These are phyloP conservation scores for Epichloe sylvatica DNA, from an alignment of 2,329 filamentous ascomycete species.

Conservation along the genomic window DNA sequence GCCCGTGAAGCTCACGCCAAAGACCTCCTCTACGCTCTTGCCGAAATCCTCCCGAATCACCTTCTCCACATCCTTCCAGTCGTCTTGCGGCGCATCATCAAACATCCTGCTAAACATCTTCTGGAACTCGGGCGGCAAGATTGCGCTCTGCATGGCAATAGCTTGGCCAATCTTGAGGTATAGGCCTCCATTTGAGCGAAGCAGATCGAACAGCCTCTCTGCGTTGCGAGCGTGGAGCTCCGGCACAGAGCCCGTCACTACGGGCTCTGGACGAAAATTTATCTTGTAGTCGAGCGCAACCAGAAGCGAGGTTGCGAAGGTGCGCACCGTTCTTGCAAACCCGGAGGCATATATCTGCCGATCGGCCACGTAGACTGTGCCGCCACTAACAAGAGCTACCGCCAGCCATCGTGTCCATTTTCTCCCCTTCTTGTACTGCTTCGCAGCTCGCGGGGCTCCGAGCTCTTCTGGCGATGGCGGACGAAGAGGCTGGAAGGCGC, in stretches of 20 bases:
- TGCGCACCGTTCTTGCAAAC: slow-evolving; percentile 63
- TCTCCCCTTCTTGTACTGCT: slow-evolving; percentile 53
- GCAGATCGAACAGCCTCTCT: slow-evolving; percentile 64
- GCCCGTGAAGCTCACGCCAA: slow-evolving; percentile 70
- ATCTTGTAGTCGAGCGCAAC: slow-evolving; percentile 91
- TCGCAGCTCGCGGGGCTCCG: slow-evolving; percentile 58
- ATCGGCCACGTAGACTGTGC: slow-evolving; percentile 55
- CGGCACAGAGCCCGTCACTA: slow-evolving; percentile 56
- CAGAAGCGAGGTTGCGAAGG: slow-evolving; percentile 64
- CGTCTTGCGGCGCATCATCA: slow-evolving; percentile 89
- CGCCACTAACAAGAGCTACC: slow-evolving; percentile 44
- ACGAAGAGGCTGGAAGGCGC: slow-evolving; percentile 48
- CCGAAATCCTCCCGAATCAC: slow-evolving; percentile 84
- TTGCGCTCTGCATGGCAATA: slow-evolving; percentile 93
- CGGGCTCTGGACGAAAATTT: slow-evolving; percentile 75
- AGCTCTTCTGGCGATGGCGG: slow-evolving; percentile 71
- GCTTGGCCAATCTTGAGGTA: slow-evolving; percentile 98
- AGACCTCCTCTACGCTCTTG: slow-evolving; percentile 77
- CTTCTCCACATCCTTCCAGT: slow-evolving; percentile 70
- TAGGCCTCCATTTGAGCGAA: slow-evolving; percentile 76
- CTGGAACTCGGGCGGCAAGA: slow-evolving; percentile 87
- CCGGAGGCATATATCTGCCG: slow-evolving; percentile 64
- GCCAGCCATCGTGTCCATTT: slow-evolving; percentile 67
- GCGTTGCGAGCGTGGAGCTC: slow-evolving; percentile 77
- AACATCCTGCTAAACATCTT: slow-evolving; percentile 96